These are phyloP conservation scores for Punctularia strigosozonata DNA, from an alignment of 768 basidiomycete genomes.

Conservation along the genomic window DNA sequence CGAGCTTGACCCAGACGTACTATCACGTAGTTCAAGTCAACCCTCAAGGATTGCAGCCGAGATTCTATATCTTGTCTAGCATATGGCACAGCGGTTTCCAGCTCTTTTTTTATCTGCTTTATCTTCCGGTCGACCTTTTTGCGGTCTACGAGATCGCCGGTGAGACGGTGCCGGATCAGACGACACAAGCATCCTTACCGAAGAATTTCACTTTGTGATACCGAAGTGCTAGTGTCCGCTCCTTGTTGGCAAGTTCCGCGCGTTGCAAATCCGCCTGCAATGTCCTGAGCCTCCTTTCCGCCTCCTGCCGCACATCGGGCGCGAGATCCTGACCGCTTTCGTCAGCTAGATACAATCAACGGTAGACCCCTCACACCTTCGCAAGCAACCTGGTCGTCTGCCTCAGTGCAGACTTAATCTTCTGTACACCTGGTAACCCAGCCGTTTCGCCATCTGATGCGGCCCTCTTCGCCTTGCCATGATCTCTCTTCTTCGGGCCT, in stretches of 20 bases:
- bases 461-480: not conserved
- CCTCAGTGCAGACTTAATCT: conserved; percentile 73
- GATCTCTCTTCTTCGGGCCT: too few relatives aligned
- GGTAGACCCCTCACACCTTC: conserved; percentile 36
- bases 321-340: conserved; percentile 51
- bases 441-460: not conserved
- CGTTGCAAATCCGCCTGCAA: conserved; percentile 63
- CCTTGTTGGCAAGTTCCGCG: conserved; percentile 53
- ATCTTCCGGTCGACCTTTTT: conserved; percentile 79
- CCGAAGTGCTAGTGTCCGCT: conserved; percentile 57
- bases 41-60: too few relatives aligned
- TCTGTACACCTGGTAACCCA: conserved; percentile 59
- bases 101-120: conserved; percentile 46
- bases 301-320: conserved; percentile 73
- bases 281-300: conserved; percentile 66
- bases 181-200: conserved; percentile 32
- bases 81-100: too few relatives aligned
- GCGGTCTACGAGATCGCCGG: conserved; percentile 42
- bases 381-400: conserved; percentile 76
- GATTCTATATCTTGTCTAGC: too few relatives aligned
- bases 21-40: conserved; percentile 85
- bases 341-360: not conserved
- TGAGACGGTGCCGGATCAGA: not conserved
- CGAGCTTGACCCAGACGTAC: too few relatives aligned
- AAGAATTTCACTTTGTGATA: conserved; percentile 96